phyloP scores from a whole-genome alignment of 2,329 filamentous ascomycete genomes.

The Sporothrix inflata region DNA sequence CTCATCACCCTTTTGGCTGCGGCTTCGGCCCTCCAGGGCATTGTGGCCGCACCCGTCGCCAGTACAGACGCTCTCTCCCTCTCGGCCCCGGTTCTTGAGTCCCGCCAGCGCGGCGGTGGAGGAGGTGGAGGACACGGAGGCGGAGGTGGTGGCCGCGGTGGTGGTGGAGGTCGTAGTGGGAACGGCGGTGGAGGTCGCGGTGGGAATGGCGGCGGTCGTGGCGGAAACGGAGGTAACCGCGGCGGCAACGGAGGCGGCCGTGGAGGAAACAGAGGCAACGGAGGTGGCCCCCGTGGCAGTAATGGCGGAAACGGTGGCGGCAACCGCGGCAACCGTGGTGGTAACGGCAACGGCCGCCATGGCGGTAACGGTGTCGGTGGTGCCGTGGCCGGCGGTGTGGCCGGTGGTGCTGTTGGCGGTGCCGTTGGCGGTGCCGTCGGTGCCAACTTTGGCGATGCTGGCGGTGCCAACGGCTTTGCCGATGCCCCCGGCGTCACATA shows the following conservation, averaged over 20 bases:
- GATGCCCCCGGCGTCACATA: not conserved
- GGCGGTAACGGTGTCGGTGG: not conserved
- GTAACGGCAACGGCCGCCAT: not conserved
- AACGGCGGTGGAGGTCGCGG: not conserved
- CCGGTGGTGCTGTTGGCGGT: not conserved
- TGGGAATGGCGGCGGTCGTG: not conserved
- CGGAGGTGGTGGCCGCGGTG: not conserved
- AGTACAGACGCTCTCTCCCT: not conserved
- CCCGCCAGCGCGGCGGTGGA: constrained; percentile 2
- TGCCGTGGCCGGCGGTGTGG: constrained; percentile 5
- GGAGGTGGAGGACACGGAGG: not conserved
- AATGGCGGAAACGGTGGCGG: not conserved
- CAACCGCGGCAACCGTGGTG: not conserved
- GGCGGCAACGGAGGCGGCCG: not conserved
- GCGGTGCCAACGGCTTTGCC: not conserved
- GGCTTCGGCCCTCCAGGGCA: constrained; percentile 10
- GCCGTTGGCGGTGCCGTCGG: not conserved
- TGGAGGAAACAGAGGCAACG: not conserved
- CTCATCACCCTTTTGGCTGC: constrained; percentile 18
- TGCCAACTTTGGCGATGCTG: not conserved
- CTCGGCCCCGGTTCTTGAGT: not conserved
- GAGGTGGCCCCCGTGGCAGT: not conserved
- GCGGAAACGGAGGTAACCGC: not conserved
- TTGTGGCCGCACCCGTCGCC: not conserved
- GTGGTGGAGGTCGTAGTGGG: not conserved